Evolutionary conservation across 176 grass and related monocot genomes (phyloP).

Genomic region (Melocanna baccifera): DNA sequence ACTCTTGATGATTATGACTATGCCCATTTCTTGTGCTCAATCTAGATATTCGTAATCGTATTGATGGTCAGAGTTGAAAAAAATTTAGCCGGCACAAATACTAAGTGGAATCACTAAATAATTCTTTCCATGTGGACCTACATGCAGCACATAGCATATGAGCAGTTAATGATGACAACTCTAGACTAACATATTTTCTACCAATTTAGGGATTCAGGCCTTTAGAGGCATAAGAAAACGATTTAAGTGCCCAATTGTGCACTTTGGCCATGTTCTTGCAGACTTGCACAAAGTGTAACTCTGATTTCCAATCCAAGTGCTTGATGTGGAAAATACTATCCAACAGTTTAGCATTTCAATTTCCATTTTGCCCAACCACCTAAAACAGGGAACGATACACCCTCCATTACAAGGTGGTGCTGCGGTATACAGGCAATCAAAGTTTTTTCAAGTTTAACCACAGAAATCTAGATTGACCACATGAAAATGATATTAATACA

Average conservation of each 20-base stretch:
- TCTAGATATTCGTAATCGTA: not conserved
- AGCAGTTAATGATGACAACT: not conserved
- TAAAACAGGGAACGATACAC: not conserved
- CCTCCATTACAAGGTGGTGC: not conserved
- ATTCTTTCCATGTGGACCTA: not conserved
- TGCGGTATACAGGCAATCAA: not conserved
- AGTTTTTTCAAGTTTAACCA: not conserved
- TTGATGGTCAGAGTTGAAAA: not conserved
- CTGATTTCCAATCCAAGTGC: not conserved
- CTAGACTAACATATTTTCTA: not conserved
- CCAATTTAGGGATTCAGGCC: not conserved
- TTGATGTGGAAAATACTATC: conserved; percentile 3
- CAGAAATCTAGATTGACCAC: not conserved
- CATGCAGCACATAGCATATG: conserved; percentile 6
- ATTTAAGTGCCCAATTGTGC: not conserved
- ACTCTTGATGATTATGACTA: not conserved
- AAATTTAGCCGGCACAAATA: not conserved
- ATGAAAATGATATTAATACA: conserved; percentile 2
- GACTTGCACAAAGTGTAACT: not conserved
- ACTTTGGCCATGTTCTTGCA: not conserved
- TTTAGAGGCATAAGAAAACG: not conserved
- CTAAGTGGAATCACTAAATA: not conserved
- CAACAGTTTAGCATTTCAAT: not conserved
- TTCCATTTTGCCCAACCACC: not conserved
- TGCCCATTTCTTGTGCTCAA: not conserved